Percentiles rank a stretch among this genome's conserved stretches.
Evolutionary conservation across 345 rosid genomes (phyloP).

Genomic region (Pugionium dolabratum): DNA sequence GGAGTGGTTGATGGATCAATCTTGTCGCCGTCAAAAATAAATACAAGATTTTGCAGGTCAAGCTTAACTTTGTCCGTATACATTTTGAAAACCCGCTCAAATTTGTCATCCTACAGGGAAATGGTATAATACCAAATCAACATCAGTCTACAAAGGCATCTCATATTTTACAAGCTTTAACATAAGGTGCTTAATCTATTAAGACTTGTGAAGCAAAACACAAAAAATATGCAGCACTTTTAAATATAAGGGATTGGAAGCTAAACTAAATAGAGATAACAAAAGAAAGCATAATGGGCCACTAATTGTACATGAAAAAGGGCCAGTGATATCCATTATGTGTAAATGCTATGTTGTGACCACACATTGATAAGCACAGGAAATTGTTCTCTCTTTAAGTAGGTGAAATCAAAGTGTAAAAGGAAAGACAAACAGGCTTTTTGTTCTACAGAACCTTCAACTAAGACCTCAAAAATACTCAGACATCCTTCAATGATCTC

Average conservation of each 20-base stretch:
- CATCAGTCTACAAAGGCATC: slow-evolving; percentile 7
- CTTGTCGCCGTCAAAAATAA: slow-evolving; percentile 83
- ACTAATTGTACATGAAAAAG: not conserved
- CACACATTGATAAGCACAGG: not conserved
- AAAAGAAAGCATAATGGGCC: not conserved
- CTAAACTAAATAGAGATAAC: not conserved
- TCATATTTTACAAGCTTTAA: not conserved
- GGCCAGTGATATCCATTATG: not conserved
- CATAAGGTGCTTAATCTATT: not conserved
- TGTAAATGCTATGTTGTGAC: slow-evolving; percentile 2
- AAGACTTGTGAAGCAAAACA: not conserved
- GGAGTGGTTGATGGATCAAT: slow-evolving; percentile 69
- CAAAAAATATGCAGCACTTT: not conserved
- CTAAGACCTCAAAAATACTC: slow-evolving; percentile 2
- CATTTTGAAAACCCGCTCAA: slow-evolving; percentile 70
- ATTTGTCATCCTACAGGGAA: slow-evolving; percentile 75
- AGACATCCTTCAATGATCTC: not conserved
- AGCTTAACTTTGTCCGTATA: slow-evolving; percentile 68
- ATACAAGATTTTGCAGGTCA: slow-evolving; percentile 50
- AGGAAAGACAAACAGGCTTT: not conserved
- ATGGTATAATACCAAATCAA: slow-evolving; percentile 11
- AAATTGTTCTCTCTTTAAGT: not conserved
- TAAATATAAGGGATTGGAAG: not conserved
- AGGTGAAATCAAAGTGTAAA: not conserved
- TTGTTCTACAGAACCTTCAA: not conserved